A percentile compares a stretch with the other conserved stretches of the same genome.
phyloP scores from a whole-genome alignment of 331 rosid genomes.

The Spiraea crenata region DNA sequence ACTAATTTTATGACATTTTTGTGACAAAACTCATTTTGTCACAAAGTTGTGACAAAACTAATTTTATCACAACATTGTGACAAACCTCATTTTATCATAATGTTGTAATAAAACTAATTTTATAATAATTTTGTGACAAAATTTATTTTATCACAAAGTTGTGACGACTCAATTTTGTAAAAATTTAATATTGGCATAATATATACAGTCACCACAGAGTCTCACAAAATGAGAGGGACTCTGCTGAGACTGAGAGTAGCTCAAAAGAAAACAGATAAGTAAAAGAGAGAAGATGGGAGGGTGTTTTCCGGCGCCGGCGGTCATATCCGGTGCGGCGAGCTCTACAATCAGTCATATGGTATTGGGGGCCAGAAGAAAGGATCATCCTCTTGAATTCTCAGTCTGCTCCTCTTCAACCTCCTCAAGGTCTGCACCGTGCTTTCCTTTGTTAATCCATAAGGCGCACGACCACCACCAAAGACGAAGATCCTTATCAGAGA shows the following conservation, averaged over 20 bases:
- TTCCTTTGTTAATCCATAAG: background rate
- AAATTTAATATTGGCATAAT: no score
- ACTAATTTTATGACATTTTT: no score
- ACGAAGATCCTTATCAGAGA: background rate
- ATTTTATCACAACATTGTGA: no score
- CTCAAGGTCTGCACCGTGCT: background rate
- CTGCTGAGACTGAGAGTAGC: background rate
- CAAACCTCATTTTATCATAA: no score
- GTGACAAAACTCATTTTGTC: no score
- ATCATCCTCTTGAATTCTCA: background rate
- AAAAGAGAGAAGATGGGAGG: conserved; percentile 11
- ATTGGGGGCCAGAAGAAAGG: background rate
- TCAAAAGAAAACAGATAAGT: background rate
- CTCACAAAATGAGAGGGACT: background rate
- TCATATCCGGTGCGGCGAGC: conserved; percentile 7
- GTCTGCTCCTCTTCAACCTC: background rate
- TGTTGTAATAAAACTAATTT: no score
- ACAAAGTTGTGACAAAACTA: no score
- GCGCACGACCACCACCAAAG: background rate
- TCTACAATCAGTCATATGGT: background rate
- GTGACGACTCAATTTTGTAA: no score
- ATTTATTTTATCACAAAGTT: no score
- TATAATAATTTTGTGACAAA: no score
- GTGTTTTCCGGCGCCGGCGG: conserved; percentile 17
- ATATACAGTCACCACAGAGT: background rate